Evolutionary conservation across 768 basidiomycete species (phyloP).

Genomic region (Termitomyces sp.): DNA sequence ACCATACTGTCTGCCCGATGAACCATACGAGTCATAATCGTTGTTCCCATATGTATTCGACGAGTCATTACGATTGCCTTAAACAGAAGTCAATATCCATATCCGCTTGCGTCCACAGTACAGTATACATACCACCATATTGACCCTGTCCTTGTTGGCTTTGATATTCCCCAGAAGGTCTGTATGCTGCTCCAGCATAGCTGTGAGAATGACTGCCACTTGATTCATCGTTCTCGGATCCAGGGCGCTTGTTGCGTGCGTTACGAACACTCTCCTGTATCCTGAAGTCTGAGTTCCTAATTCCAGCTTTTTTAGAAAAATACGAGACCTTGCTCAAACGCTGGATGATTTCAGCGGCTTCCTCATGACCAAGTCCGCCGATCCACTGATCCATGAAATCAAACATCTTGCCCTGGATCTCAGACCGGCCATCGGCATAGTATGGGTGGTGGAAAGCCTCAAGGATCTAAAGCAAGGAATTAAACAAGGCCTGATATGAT

Average conservation of each 20-base stretch:
- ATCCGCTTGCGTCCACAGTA: neutral
- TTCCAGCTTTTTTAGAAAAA: neutral
- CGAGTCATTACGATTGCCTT: neutral
- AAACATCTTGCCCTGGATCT: conserved; percentile 58
- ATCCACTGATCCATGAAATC: conserved; percentile 50
- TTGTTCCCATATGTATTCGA: conserved; percentile 1
- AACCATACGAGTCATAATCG: neutral
- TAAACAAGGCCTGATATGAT: neutral
- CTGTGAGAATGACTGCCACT: conserved; percentile 16
- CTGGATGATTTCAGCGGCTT: conserved; percentile 36
- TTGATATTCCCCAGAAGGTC: conserved; percentile 9
- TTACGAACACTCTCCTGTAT: conserved; percentile 46
- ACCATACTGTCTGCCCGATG: conserved; percentile 1
- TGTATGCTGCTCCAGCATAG: conserved; percentile 7
- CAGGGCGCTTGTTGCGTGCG: conserved; percentile 52
- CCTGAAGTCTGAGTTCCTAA: neutral
- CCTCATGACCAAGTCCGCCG: conserved; percentile 37
- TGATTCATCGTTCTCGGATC: conserved; percentile 38
- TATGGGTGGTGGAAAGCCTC: conserved; percentile 70
- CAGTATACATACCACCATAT: conserved; percentile 4
- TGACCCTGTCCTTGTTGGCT: conserved; percentile 10
- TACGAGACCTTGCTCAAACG: conserved; percentile 45
- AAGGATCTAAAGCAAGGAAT: conserved; percentile 33
- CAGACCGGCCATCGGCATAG: conserved; percentile 46
- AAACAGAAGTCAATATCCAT: neutral